Percentiles rank a stretch among this genome's conserved stretches.
These are phyloP conservation scores for Kluyveromyces dobzhanskii DNA, from an alignment of 805 yeast genomes.

Conservation along the genomic window DNA sequence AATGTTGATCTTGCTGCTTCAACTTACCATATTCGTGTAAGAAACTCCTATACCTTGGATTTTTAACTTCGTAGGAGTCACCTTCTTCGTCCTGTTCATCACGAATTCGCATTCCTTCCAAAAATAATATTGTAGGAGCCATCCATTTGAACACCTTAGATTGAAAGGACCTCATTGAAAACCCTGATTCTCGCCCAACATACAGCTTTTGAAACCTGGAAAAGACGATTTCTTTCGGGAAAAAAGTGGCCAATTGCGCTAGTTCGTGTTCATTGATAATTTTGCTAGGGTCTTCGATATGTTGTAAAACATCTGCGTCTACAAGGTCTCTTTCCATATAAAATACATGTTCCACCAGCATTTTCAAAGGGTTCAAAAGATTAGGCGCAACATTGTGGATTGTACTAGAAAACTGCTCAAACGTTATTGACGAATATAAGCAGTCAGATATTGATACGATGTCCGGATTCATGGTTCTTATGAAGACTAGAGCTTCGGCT, in stretches of 20 bases:
- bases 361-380: constrained; percentile 37
- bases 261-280: constrained; percentile 27
- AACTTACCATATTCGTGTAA: constrained; percentile 40
- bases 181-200: constrained; percentile 64
- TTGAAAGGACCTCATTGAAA: constrained; percentile 81
- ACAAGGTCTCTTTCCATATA: constrained; percentile 24
- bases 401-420: constrained; percentile 27
- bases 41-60: constrained; percentile 41
- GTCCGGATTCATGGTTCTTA: constrained; percentile 41
- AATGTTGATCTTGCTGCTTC: constrained; percentile 24
- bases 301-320: constrained; percentile 5
- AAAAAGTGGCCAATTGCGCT: constrained; percentile 35
- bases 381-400: constrained; percentile 34
- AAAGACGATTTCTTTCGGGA: constrained; percentile 35
- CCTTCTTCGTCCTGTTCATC: constrained; percentile 19
- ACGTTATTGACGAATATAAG: constrained; percentile 16
- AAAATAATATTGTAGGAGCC: constrained; percentile 68
- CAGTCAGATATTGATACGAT: constrained; percentile 21
- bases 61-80: constrained; percentile 19
- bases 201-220: constrained; percentile 53
- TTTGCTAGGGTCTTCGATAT: constrained; percentile 7
- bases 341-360: constrained; percentile 37
- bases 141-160: constrained; percentile 81
- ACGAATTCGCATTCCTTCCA: constrained; percentile 52
- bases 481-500: constrained; percentile 34